Evolutionary conservation across 2,329 filamentous ascomycete genomes (phyloP), one percentile per base, ranked within the genome.

Genomic region (Fonsecaea erecta): DNA sequence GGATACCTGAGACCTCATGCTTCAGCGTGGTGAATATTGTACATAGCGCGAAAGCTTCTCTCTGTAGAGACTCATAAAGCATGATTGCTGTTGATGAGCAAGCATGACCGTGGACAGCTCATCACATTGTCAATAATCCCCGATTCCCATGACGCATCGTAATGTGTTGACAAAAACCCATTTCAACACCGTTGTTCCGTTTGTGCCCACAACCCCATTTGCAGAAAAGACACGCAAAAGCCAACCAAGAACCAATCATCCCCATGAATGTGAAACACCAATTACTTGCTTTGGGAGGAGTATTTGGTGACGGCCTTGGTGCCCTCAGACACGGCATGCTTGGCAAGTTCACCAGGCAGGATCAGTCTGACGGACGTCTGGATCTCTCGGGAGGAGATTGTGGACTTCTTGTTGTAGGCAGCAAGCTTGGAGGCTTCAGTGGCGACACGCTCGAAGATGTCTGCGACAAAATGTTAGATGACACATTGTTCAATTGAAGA

Each of bases 251-350:
- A 73, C 75, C 69, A 76, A 80, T 77, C 51, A 65, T 28, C 46
- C 59, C 51, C 78, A 77, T 76, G 73, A 74, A 73, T 73, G 43
- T n/a, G n/a, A n/a, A n/a, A 82, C 79, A 79, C 80, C 97, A 98
- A 92, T 98, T 99, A 72, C 63, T 72, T 72, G 83, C 93, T 95
- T 78, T 94, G 97, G 67, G 94, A 97, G 74, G 94, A 98, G 88
- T 98, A 99, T 90, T 99, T 99, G 87, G 95, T 99, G 75, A 99
- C 95, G 65, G 95, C 95, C 92, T 99, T 99, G 81, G 95, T 99
- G 79, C 95, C 95, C 85, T 99, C 95, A 75, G 95, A 99, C 55
- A 99, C 95, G 74, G 95, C 95, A 84, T 99, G 95, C 90, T 99
- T 99, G 81, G 95, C 95, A 75, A 99, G 88, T 85, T 99, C 95